Evolutionary conservation across 2,329 filamentous ascomycete species (phyloP).

Genomic region (Periconia digitata): DNA sequence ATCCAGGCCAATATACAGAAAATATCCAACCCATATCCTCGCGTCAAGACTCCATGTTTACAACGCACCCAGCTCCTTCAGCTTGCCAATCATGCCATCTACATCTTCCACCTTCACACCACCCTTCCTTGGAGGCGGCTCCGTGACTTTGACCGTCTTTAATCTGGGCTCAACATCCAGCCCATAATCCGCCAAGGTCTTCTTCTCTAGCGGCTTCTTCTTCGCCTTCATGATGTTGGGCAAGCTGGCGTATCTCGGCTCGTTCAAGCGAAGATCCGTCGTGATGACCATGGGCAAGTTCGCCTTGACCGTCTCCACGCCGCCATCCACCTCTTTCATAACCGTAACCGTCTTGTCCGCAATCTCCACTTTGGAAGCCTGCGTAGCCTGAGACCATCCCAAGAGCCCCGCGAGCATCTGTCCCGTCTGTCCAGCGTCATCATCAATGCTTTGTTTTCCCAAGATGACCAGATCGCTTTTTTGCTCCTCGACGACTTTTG

Average conservation of each 20-base stretch:
- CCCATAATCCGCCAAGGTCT: conserved; percentile 74
- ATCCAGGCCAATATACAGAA: conserved; percentile 1
- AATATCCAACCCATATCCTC: not conserved
- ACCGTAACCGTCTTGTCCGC: conserved; percentile 72
- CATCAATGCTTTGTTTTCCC: conserved; percentile 98
- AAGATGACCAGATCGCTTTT: conserved; percentile 89
- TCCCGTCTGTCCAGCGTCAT: conserved; percentile 92
- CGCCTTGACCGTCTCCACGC: conserved; percentile 83
- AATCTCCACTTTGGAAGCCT: conserved; percentile 83
- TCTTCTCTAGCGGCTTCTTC: conserved; percentile 98
- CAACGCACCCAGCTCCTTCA: conserved; percentile 94
- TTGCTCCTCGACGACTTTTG: conserved; percentile 77
- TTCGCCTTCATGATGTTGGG: conserved; percentile 99
- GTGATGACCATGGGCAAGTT: conserved; percentile 93
- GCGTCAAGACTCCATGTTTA: conserved; percentile 44
- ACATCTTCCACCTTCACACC: conserved; percentile 98
- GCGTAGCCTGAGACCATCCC: conserved; percentile 92
- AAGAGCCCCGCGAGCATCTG: conserved; percentile 95
- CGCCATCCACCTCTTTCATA: conserved; percentile 91
- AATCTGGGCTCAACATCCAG: conserved; percentile 73
- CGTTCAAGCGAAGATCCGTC: conserved; percentile 90
- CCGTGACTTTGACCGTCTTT: conserved; percentile 87
- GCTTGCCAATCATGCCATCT: conserved; percentile 86
- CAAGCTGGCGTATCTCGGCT: conserved; percentile 91
- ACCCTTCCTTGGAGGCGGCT: conserved; percentile 84